phyloP scores from a whole-genome alignment of 495 filamentous ascomycete genomes.

The Penicillium salamii region DNA sequence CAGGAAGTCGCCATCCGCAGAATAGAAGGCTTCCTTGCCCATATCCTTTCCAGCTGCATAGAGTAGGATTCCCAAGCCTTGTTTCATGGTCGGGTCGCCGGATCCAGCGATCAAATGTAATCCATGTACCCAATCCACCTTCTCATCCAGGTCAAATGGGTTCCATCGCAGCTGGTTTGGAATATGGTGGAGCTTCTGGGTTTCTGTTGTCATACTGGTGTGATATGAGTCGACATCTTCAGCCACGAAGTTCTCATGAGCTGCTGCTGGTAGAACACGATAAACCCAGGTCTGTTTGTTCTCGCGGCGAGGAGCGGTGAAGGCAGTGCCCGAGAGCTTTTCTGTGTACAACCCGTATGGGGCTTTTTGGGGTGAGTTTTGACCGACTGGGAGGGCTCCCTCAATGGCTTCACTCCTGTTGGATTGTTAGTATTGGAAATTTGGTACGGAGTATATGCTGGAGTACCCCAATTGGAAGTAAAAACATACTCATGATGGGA shows the following conservation, averaged over 20 bases:
- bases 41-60: slow-evolving; percentile 82
- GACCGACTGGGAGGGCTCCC: slow-evolving; percentile 61
- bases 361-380: slow-evolving; percentile 87
- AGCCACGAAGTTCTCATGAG: slow-evolving; percentile 71
- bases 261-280: slow-evolving; percentile 77
- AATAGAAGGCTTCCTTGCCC: slow-evolving; percentile 77
- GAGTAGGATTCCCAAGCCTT: slow-evolving; percentile 76
- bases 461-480: background rate
- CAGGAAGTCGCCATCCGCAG: slow-evolving; percentile 85
- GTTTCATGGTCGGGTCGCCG: slow-evolving; percentile 78
- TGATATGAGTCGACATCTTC: slow-evolving; percentile 53
- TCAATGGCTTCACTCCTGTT: slow-evolving; percentile 50
- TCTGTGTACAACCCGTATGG: slow-evolving; percentile 84
- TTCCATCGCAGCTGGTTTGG: slow-evolving; percentile 93
- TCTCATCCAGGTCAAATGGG: slow-evolving; percentile 75
- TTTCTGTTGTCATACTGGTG: slow-evolving; percentile 46
- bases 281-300: slow-evolving; percentile 97
- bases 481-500: slow-evolving; percentile 55
- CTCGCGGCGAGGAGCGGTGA: slow-evolving; percentile 84
- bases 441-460: too few relatives aligned
- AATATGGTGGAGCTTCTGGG: slow-evolving; percentile 57
- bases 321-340: slow-evolving; percentile 91
- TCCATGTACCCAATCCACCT: slow-evolving; percentile 75
- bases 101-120: slow-evolving; percentile 76
- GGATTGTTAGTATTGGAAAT: slow-evolving; percentile 6